Percentiles rank a stretch among this genome's conserved stretches.
Conservation (phyloP, 768 basidiomycete genomes). For the Scleroderma citrinum region DNA sequence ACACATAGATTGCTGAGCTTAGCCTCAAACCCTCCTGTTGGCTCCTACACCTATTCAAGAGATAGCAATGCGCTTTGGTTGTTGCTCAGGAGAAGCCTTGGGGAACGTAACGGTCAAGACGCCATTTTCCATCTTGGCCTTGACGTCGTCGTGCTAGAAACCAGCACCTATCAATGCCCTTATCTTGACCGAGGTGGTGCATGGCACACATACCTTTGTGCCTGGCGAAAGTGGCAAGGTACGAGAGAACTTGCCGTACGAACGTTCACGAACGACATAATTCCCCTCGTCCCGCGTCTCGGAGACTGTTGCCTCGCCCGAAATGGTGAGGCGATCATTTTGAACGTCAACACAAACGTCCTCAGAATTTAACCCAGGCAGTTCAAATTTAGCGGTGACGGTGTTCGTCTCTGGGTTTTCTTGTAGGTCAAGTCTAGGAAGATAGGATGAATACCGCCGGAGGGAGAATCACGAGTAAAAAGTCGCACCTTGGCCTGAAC, state of each 20-base stretch:
- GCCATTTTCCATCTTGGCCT: slow-evolving; percentile 47
- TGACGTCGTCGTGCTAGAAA: slow-evolving; percentile 27
- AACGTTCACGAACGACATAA: slow-evolving; percentile 38
- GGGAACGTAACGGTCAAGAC: slow-evolving; percentile 51
- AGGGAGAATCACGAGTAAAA: too few species aligned
- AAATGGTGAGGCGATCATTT: slow-evolving; percentile 43
- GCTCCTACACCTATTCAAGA: too few species aligned
- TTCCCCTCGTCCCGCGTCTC: slow-evolving; percentile 31
- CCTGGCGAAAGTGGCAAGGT: slow-evolving; percentile 43
- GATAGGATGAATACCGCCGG: too few species aligned
- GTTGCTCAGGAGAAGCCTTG: slow-evolving; percentile 35
- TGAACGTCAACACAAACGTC: slow-evolving; percentile 48
- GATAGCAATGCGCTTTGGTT: slow-evolving; percentile 36
- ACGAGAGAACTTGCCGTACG: slow-evolving; percentile 44
- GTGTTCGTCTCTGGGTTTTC: slow-evolving; percentile 41
- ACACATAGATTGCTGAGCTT: too few species aligned
- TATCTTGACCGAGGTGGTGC: neutral
- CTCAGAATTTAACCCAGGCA: slow-evolving; percentile 49
- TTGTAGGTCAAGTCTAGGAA: slow-evolving; percentile 47
- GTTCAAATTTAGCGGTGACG: slow-evolving; percentile 52
- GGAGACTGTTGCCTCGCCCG: slow-evolving; percentile 39
- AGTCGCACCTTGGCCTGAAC: slow-evolving; percentile 29
- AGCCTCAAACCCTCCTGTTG: too few species aligned
- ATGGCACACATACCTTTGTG: slow-evolving; percentile 34
- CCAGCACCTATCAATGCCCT: neutral